phyloP scores from a whole-genome alignment of 495 filamentous ascomycete species.

The Neurospora terricola region DNA sequence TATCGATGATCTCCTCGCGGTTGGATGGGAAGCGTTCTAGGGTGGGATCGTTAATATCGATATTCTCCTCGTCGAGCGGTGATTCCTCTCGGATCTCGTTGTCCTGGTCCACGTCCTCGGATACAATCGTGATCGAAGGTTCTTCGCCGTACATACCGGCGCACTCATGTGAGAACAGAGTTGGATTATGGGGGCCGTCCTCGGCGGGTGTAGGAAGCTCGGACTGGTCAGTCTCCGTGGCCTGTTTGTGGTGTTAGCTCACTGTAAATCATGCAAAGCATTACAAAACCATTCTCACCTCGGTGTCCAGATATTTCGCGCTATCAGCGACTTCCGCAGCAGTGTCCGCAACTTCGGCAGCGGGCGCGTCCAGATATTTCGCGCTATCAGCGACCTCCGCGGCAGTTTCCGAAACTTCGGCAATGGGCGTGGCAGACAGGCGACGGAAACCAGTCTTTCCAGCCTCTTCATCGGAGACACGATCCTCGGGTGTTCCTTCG shows the following conservation, averaged over 20 bases:
- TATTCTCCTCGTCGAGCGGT: conserved; percentile 12
- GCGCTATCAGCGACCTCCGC: conserved; percentile 17
- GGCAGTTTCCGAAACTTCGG: conserved; percentile 26
- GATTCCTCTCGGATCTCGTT: background rate
- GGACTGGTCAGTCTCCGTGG: background rate
- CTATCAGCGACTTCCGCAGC: conserved; percentile 41
- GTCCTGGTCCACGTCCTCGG: conserved; percentile 4
- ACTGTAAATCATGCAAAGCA: background rate
- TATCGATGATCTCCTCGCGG: conserved; percentile 35
- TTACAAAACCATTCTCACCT: background rate
- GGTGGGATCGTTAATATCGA: conserved; percentile 40
- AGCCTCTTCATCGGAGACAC: conserved; percentile 18
- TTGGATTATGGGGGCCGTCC: conserved; percentile 17
- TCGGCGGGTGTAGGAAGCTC: conserved; percentile 5
- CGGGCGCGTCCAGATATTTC: conserved; percentile 9
- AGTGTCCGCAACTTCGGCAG: conserved; percentile 28
- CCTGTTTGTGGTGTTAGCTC: background rate
- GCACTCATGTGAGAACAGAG: conserved; percentile 39
- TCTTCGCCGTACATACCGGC: conserved; percentile 21
- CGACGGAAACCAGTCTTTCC: conserved; percentile 20
- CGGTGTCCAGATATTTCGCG: conserved; percentile 22
- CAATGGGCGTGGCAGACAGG: conserved; percentile 23
- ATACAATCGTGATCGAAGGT: conserved; percentile 3
- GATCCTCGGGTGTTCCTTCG: conserved; percentile 19
- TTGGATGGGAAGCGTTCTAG: conserved; percentile 42